phyloP scores from a whole-genome alignment of 2,329 filamentous ascomycete genomes.

The Phialophora macrospora region DNA sequence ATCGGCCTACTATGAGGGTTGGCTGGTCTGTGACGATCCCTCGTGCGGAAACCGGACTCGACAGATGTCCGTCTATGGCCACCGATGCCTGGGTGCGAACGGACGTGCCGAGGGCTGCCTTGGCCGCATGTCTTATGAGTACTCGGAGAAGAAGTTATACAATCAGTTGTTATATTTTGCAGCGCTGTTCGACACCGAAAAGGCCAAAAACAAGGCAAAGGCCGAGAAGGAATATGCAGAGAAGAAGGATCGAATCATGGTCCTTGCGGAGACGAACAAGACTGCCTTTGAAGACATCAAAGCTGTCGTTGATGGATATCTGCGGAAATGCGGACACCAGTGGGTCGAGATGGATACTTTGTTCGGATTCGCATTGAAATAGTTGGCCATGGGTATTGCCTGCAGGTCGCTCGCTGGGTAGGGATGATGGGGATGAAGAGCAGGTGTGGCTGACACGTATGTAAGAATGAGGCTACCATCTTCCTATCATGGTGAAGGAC shows the following conservation, averaged over 20 bases:
- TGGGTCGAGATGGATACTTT: constrained; percentile 94
- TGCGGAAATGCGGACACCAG: constrained; percentile 86
- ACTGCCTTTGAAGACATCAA: constrained; percentile 76
- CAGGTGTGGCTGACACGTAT: background rate
- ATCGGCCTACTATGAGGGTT: constrained; percentile 86
- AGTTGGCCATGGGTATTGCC: background rate
- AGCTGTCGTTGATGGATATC: constrained; percentile 77
- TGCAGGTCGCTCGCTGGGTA: background rate
- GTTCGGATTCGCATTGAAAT: constrained; percentile 64
- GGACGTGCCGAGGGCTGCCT: constrained; percentile 83
- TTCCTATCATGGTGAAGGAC: background rate
- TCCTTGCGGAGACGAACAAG: constrained; percentile 81
- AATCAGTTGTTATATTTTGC: constrained; percentile 92
- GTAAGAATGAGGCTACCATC: background rate
- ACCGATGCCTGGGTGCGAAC: constrained; percentile 83
- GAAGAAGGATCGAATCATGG: constrained; percentile 68
- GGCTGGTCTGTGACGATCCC: constrained; percentile 87
- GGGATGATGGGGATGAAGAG: background rate
- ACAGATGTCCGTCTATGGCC: constrained; percentile 91
- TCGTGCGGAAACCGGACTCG: constrained; percentile 85
- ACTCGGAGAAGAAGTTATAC: constrained; percentile 86
- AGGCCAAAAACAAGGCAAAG: constrained; percentile 63
- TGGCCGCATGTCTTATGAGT: constrained; percentile 87
- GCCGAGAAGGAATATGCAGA: constrained; percentile 57
- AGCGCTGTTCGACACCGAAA: constrained; percentile 86